phyloP scores from a whole-genome alignment of 345 rosid species.

The Eucalyptus pumila region DNA sequence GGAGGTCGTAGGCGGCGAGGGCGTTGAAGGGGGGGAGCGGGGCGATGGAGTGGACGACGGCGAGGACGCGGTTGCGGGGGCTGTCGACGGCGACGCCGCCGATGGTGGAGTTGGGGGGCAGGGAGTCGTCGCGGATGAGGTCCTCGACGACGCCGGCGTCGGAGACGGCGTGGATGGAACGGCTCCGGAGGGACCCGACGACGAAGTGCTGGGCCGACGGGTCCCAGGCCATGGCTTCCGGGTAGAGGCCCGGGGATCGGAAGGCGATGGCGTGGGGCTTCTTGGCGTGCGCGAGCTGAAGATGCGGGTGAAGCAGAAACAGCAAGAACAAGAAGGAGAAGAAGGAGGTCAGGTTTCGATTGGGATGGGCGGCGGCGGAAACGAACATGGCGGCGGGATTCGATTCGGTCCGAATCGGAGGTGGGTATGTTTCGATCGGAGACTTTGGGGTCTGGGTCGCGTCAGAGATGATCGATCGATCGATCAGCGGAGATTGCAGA shows the following conservation, averaged over 20 bases:
- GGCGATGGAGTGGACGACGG: conserved; percentile 38
- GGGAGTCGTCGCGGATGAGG: conserved; percentile 36
- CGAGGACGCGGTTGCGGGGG: conserved; percentile 39
- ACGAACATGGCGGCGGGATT: neutral
- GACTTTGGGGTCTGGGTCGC: neutral
- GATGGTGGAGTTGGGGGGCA: conserved; percentile 52
- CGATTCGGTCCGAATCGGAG: neutral
- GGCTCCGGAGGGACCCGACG: conserved; percentile 58
- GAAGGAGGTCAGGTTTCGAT: neutral
- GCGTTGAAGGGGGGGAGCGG: conserved; percentile 74
- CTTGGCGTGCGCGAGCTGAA: neutral
- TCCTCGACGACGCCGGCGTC: conserved; percentile 66
- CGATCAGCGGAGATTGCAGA: neutral
- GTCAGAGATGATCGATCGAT: neutral
- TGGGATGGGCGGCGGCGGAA: neutral
- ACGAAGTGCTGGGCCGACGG: conserved; percentile 62
- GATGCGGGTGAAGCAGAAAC: neutral
- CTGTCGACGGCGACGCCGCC: conserved; percentile 54
- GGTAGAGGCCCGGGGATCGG: conserved; percentile 59
- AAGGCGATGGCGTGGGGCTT: conserved; percentile 48
- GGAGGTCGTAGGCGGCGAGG: conserved; percentile 82
- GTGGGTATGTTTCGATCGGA: neutral
- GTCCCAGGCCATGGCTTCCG: conserved; percentile 71
- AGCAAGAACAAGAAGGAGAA: neutral
- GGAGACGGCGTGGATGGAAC: conserved; percentile 58